phyloP scores from a whole-genome alignment of 768 basidiomycete species.

The Collybiopsis luxurians region DNA sequence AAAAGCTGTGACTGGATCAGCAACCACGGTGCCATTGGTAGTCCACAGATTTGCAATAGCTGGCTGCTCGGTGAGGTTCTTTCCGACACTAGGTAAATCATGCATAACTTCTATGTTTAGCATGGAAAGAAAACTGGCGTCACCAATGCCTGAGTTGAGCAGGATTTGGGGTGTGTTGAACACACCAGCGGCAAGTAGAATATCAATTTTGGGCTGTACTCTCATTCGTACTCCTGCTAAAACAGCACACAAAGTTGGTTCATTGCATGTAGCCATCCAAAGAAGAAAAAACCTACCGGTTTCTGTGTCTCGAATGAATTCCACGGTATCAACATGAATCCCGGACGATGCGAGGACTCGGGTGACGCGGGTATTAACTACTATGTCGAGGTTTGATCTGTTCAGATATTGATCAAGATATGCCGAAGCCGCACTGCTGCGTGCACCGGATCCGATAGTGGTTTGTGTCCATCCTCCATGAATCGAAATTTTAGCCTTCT shows the following conservation, averaged over 20 bases:
- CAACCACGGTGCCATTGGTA: neutral
- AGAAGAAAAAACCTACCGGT: too few species aligned
- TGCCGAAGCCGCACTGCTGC: constrained; percentile 20
- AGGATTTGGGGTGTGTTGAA: constrained; percentile 39
- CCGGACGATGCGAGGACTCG: constrained; percentile 3
- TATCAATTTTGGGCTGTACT: too few species aligned
- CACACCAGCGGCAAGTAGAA: too few species aligned
- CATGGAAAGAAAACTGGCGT: constrained; percentile 19
- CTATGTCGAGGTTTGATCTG: constrained; percentile 20
- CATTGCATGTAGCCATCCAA: too few species aligned
- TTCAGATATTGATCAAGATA: constrained; percentile 20
- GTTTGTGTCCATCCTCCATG: constrained; percentile 19
- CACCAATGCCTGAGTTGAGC: constrained; percentile 49
- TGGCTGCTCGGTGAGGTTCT: constrained; percentile 19
- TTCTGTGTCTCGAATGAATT: too few species aligned
- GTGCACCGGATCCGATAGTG: constrained; percentile 16
- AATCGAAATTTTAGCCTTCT: neutral
- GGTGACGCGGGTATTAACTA: constrained; percentile 14
- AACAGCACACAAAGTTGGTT: too few species aligned
- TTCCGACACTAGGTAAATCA: constrained; percentile 40
- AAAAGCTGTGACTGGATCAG: neutral
- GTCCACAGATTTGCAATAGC: neutral
- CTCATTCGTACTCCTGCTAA: too few species aligned
- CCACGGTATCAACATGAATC: neutral
- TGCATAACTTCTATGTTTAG: constrained; percentile 24